These are phyloP conservation scores for Fusarium staphyleae DNA, from an alignment of 2,329 filamentous ascomycete genomes.

Conservation along the genomic window DNA sequence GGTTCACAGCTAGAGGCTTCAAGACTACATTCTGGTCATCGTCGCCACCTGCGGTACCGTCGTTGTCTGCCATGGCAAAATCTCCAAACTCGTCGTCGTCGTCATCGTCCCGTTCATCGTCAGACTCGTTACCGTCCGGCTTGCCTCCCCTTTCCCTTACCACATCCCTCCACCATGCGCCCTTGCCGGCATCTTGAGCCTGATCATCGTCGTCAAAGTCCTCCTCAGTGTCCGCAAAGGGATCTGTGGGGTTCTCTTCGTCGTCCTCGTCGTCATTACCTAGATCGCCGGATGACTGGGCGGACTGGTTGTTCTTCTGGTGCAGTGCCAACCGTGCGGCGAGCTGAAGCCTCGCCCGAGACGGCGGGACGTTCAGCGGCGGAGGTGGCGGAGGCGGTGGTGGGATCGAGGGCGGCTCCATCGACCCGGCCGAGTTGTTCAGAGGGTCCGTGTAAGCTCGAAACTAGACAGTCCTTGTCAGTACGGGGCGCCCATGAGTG, in stretches of 20 bases:
- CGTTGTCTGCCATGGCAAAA: conserved; percentile 69
- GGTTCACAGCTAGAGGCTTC: conserved; percentile 63
- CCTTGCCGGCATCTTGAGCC: conserved; percentile 45
- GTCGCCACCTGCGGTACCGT: conserved; percentile 40
- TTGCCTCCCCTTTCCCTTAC: conserved; percentile 51
- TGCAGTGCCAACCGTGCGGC: conserved; percentile 84
- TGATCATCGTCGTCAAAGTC: conserved; percentile 59
- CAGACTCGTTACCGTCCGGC: conserved; percentile 55
- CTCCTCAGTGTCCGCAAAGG: conserved; percentile 61
- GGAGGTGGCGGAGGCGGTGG: conserved; percentile 73
- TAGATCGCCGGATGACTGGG: conserved; percentile 55
- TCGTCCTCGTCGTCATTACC: conserved; percentile 49
- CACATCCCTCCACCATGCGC: conserved; percentile 59
- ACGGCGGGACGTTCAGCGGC: conserved; percentile 84
- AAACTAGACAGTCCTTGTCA: conserved; percentile 54
- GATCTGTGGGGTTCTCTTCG: conserved; percentile 49
- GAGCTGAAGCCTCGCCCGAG: conserved; percentile 85
- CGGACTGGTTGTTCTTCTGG: conserved; percentile 65
- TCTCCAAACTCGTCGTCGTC: conserved; percentile 73
- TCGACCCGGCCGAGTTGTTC: conserved; percentile 54
- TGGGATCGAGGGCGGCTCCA: conserved; percentile 65
- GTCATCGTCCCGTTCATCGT: conserved; percentile 60
- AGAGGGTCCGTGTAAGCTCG: conserved; percentile 65
- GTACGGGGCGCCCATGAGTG: conserved; percentile 26
- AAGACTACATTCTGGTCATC: conserved; percentile 56